phyloP scores from a whole-genome alignment of 129 eudicot species.

The Smallanthus sonchifolius region DNA sequence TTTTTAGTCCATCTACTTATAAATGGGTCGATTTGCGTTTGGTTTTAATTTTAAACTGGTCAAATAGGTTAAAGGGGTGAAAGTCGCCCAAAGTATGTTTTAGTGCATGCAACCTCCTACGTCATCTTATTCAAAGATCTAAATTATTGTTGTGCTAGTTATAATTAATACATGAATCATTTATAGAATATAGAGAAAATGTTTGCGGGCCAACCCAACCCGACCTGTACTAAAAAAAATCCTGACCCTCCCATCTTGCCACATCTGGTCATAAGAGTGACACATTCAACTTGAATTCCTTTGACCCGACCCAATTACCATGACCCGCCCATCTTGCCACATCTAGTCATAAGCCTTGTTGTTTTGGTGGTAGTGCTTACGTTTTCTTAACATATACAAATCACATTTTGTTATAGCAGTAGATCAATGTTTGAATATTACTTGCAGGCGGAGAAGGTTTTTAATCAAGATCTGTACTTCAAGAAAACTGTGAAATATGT shows the following conservation, averaged over 20 bases:
- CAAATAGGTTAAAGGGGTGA: background rate
- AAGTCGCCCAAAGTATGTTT: background rate
- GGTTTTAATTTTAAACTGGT: background rate
- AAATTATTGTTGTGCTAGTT: background rate
- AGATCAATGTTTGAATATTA: background rate
- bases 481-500: constrained; percentile 67
- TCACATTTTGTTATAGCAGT: background rate
- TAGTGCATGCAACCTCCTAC: background rate
- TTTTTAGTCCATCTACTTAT: background rate
- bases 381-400: background rate
- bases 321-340: background rate
- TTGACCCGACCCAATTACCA: background rate
- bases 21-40: background rate
- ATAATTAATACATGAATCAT: background rate
- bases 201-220: background rate
- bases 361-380: background rate
- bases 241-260: no score
- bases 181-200: background rate
- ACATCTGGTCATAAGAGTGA: background rate
- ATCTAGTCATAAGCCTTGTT: background rate
- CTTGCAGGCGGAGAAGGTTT: constrained; percentile 64
- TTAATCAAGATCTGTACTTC: constrained; percentile 58
- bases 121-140: background rate
- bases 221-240: background rate
- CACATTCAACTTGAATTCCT: background rate